These are phyloP conservation scores for Penicillium palitans DNA, from an alignment of 2,329 filamentous ascomycete genomes.

Conservation along the genomic window DNA sequence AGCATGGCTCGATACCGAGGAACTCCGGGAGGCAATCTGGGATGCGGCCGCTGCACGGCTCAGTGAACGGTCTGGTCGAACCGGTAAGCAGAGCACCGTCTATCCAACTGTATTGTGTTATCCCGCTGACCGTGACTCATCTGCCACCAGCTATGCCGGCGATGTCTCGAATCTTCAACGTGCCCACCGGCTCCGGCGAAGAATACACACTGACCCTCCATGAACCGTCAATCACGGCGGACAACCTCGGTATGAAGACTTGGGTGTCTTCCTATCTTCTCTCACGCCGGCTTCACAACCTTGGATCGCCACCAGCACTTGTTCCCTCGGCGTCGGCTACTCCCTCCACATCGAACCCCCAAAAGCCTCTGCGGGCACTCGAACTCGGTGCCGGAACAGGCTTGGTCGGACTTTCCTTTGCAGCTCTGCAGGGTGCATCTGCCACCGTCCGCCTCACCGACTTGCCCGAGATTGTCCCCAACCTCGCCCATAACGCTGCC, in stretches of 20 bases:
- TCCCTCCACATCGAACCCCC: slow-evolving; percentile 20
- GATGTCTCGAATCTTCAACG: slow-evolving; percentile 61
- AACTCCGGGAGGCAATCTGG: slow-evolving; percentile 57
- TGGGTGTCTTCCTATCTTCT: slow-evolving; percentile 91
- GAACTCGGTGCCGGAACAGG: slow-evolving; percentile 91
- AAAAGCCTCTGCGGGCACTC: slow-evolving; percentile 50
- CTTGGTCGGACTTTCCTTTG: slow-evolving; percentile 82
- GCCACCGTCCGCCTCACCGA: slow-evolving; percentile 75
- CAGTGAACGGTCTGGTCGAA: slow-evolving; percentile 80
- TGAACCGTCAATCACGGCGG: slow-evolving; percentile 84
- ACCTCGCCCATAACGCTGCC: slow-evolving; percentile 71
- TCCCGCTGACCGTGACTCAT: slow-evolving; percentile 16
- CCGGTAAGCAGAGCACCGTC: slow-evolving; percentile 47
- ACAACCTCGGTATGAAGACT: slow-evolving; percentile 88
- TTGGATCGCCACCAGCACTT: slow-evolving; percentile 36
- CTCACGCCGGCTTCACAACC: slow-evolving; percentile 63
- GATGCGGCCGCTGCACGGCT: slow-evolving; percentile 75
- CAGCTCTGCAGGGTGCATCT: slow-evolving; percentile 60
- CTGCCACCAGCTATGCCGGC: slow-evolving; percentile 58
- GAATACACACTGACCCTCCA: slow-evolving; percentile 69
- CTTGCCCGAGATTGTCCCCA: slow-evolving; percentile 77
- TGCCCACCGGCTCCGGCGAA: slow-evolving; percentile 49
- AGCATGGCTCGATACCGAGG: slow-evolving; percentile 48
- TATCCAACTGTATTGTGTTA: not conserved
- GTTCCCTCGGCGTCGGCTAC: slow-evolving; percentile 29